These are phyloP conservation scores for Phycomyces nitens DNA, from an alignment of 192 early-diverging fungal genomes.

Conservation along the genomic window DNA sequence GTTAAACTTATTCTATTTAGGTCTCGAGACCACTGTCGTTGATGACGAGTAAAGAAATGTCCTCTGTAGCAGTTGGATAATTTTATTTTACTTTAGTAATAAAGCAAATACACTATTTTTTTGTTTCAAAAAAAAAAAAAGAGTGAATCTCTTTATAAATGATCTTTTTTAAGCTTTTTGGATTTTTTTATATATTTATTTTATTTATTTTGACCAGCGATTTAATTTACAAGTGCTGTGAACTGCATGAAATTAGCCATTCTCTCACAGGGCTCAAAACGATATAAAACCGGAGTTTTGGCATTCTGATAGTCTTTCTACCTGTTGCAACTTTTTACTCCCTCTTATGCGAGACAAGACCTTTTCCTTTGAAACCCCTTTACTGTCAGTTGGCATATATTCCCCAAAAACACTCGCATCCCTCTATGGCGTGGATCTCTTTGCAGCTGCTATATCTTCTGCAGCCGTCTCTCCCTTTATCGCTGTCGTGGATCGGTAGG, in stretches of 20 bases:
- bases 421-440: constrained; percentile 35
- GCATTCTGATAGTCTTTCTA: no score
- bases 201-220: no score
- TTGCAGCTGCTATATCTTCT: constrained; percentile 33
- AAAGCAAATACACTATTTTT: background rate
- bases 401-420: constrained; percentile 7
- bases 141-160: no score
- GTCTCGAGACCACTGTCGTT: constrained; percentile 34
- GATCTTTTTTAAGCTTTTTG: no score
- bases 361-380: background rate
- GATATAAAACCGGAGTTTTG: no score
- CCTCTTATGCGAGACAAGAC: background rate
- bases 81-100: background rate
- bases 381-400: background rate
- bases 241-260: no score
- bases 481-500: constrained; percentile 44
- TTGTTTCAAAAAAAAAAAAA: background rate
- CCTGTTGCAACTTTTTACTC: no score
- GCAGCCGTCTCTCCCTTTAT: constrained; percentile 42
- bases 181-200: no score
- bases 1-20: no score
- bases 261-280: no score
- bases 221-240: no score
- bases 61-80: background rate
- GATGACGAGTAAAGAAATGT: constrained; percentile 35